Base-by-base conservation (phyloP, 73 alveolate species). In the Blepharisma stoltei region DNA sequence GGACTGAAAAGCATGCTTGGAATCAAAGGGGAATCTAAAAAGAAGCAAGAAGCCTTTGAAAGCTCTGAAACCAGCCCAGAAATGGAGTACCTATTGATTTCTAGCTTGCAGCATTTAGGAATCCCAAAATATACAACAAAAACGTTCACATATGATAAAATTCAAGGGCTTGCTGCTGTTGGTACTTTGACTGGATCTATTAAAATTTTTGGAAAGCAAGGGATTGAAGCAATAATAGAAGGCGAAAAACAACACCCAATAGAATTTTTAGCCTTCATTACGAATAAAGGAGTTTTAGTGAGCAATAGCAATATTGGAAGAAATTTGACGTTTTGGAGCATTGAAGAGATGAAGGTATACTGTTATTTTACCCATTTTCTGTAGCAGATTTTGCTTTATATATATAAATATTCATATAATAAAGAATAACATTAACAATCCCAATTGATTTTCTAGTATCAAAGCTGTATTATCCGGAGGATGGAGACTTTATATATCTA, bases 181-280 rank as follows among this genome's bases (percentile, higher is more conserved):
- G 73, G 73, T 0, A 60, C 73, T 18, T 14, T 60, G 73, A 38
- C 14, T 9, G 73, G 73, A 38, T 18, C 37, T 14, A n/a, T 60
- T 18, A 60, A 60, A 25, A 60, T 60, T 3, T 60, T 60, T 60
- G 73, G 73, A 1, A 60, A 60, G 46, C 46, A 60, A 25, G 73
- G 73, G 2, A 60, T 60, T 25, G 73, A 60, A 60, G 45, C 23
- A 20, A 60, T 60, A 38, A 8, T 60, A 60, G 46, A 14, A 9
- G 73, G 73, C 37, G 18, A n/a, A 8, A 38, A 60, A 8, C 14
- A n/a, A 25, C 14, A 60, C 45, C 73, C 73, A 60, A 25, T 60
- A 60, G 73, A 60, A 60, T 9, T 20, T 8, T 38, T 60, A 14
- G 73, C 14, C 0, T 60, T 60, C 5, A 14, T 60, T 9, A 60